A percentile compares a stretch with the other conserved stretches of the same genome.
phyloP scores from a whole-genome alignment of 257 asterid species.

The Solanum habrochaites region DNA sequence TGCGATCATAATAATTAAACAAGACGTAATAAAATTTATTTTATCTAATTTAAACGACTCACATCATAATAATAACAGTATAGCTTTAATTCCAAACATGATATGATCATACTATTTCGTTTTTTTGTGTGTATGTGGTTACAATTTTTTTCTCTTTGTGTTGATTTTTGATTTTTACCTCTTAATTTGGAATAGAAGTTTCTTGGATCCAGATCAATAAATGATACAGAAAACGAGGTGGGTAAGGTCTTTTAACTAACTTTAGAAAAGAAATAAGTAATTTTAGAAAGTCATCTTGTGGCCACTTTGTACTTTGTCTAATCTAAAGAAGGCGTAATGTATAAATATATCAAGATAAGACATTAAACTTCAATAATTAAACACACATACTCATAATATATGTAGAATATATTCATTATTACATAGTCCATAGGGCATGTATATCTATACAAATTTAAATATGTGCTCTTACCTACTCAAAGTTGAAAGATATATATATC shows the following conservation, averaged over 20 bases:
- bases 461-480: no score
- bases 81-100: neutral
- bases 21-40: no score
- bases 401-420: fast-evolving
- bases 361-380: fast-evolving
- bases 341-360: no score
- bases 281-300: neutral
- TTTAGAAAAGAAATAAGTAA: neutral
- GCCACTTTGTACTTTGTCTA: neutral
- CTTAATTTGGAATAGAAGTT: neutral
- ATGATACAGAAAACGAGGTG: neutral
- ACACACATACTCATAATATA: no score
- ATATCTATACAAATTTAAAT: no score
- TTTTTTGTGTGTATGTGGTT: neutral
- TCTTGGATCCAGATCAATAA: neutral
- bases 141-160: neutral
- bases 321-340: neutral
- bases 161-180: neutral
- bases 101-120: neutral
- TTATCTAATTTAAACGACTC: neutral
- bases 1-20: neutral
- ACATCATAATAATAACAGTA: neutral
- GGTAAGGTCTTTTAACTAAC: neutral
- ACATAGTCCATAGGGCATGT: no score
- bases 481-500: fast-evolving